Percentiles rank a stretch among this genome's conserved stretches.
These are phyloP conservation scores for Sporothrix schenckii DNA, from an alignment of 2,329 filamentous ascomycete species.

Conservation along the genomic window DNA sequence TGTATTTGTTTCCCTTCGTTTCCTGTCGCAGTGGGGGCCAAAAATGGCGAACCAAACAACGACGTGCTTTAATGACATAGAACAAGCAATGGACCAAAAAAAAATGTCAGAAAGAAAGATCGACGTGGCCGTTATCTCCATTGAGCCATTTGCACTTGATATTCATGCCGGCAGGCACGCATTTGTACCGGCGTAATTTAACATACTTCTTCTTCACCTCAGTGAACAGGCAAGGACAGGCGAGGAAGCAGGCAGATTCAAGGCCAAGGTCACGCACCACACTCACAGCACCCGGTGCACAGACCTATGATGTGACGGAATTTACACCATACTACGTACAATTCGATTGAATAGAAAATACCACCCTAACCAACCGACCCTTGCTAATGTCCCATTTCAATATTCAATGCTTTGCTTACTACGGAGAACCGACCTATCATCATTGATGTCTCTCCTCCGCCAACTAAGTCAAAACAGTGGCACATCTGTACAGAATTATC, in stretches of 20 bases:
- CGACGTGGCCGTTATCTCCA: neutral
- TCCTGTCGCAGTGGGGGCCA: slow-evolving; percentile 16
- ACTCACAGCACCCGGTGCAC: neutral
- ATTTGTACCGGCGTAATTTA: neutral
- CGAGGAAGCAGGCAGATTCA: neutral
- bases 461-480: no score
- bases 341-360: neutral
- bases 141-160: neutral
- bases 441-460: no score
- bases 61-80: neutral
- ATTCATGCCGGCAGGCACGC: neutral
- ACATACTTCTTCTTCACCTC: neutral
- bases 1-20: neutral
- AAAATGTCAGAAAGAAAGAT: neutral
- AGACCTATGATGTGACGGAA: neutral
- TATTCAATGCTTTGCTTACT: no score
- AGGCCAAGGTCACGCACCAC: neutral
- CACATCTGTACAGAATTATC: no score
- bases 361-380: neutral
- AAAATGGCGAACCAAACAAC: neutral
- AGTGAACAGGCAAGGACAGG: neutral
- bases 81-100: no score
- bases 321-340: no score
- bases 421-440: no score
- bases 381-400: no score